Base-by-base conservation (phyloP, 2,329 filamentous ascomycete species). In the Scortechinia acanthostroma region DNA sequence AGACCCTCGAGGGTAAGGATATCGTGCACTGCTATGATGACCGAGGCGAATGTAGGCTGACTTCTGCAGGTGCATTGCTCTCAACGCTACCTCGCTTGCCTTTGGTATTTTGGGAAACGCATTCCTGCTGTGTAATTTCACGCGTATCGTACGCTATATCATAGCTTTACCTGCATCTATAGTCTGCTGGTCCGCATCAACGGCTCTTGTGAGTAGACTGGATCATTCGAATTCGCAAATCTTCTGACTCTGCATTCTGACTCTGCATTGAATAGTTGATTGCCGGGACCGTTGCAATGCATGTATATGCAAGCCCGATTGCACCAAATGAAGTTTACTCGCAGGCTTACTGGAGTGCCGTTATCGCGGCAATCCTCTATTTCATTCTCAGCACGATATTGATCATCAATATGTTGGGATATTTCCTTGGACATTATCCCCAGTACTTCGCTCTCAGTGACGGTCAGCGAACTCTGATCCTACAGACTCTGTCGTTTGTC, bases 401-500 rank as follows among this genome's bases (percentile, higher is more conserved):
- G 1, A 80, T 85, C 71, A 60, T 83, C 49, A 87, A 87, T 51
- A 84, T 86, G 77, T 60, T 83, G 16, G 82, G 82, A 2, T 85
- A 83, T 50, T 77, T 84, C 47, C 65, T 83, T 0, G 81, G 82
- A 2, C 78, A 83, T 51, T 87, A 87, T 53, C 79, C 80, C 1
- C 76, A 84, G 53, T 73, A 79, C 50, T 86, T 87, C 53, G 69
- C 74, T 3, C 63, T 87, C 3, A 81, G 79, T 4, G 77, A 85
- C 45, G 74, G 80, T 43, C 83, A 87, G 53, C 70, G 83, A 2
- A 86, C 81, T 0, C 61, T 88, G 21, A 87, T 88, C 52, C 57
- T 87, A 3, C 83, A 87, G 56, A 86, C 81, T 0, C 85, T 83
- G 65, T 69, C 79, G 44, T 83, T 86, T 58, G 83, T 86, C 54